Evolutionary conservation across 106 monocot species (phyloP).

Genomic region (Allium cepa): DNA sequence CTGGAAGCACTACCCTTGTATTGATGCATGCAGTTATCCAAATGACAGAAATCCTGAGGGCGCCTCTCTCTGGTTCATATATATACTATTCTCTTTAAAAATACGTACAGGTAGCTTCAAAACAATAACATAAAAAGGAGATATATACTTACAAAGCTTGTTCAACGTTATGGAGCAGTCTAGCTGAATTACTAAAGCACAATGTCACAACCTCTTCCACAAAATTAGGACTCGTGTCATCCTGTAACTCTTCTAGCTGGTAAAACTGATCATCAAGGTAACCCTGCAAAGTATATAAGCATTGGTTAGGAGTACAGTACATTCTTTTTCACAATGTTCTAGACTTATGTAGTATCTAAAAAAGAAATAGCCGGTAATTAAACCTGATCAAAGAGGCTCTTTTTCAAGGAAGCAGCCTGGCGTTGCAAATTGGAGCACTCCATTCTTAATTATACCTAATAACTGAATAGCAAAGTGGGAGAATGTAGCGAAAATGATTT

Average conservation of each 20-base stretch:
- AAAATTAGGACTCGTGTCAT: conserved; percentile 88
- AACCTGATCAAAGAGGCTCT: conserved; percentile 89
- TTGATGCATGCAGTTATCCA: no score
- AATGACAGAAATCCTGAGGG: no score
- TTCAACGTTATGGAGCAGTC: conserved; percentile 57
- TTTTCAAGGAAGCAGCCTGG: conserved; percentile 61
- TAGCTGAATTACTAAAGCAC: conserved; percentile 76
- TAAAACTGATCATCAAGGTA: conserved; percentile 87
- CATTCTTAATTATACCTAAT: conserved; percentile 27
- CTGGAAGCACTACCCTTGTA: no score
- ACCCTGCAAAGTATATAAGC: background rate
- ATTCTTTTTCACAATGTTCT: no score
- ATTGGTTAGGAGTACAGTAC: no score
- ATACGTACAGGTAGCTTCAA: no score
- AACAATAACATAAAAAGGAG: no score
- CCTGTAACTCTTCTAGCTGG: conserved; percentile 86
- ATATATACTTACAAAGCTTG: conserved; percentile 64
- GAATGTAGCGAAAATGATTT: no score
- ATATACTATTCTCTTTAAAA: no score
- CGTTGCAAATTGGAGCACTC: conserved; percentile 52
- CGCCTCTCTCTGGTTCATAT: no score
- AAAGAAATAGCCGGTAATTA: background rate
- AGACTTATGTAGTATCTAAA: no score
- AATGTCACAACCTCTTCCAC: conserved; percentile 87
- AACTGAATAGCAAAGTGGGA: background rate